These are phyloP conservation scores for Arthroderma sp. DNA, from an alignment of 2,329 filamentous ascomycete species.

Conservation along the genomic window DNA sequence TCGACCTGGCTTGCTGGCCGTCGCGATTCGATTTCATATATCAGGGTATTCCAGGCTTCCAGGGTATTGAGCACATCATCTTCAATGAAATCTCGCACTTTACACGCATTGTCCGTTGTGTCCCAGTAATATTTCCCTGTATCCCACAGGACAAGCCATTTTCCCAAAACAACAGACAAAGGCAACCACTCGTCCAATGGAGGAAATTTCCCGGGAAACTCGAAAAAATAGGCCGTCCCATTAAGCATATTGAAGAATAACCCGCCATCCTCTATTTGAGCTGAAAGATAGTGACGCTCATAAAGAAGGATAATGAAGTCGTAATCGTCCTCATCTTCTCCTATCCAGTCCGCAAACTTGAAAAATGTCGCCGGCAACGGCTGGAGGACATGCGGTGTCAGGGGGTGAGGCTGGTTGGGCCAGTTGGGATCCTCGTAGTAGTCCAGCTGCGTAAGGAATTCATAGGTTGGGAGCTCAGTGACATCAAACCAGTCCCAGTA, in stretches of 20 bases:
- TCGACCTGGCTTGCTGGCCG: not conserved
- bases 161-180: too few species aligned
- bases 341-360: too few species aligned
- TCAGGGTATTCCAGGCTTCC: not conserved
- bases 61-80: not conserved
- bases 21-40: not conserved
- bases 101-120: too few species aligned
- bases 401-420: too few species aligned
- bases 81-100: not conserved
- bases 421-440: too few species aligned
- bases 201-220: not conserved
- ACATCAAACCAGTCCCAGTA: too few species aligned
- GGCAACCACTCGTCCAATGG: not conserved
- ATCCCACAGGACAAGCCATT: too few species aligned
- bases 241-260: not conserved
- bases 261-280: not conserved
- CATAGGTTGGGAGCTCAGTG: too few species aligned
- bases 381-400: too few species aligned
- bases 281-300: not conserved
- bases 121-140: too few species aligned
- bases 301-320: not conserved
- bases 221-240: not conserved
- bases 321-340: not conserved
- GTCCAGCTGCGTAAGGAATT: too few species aligned
- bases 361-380: too few species aligned